Conservation (phyloP, 2,329 filamentous ascomycete species). For the Pseudocercospora fuligena region DNA sequence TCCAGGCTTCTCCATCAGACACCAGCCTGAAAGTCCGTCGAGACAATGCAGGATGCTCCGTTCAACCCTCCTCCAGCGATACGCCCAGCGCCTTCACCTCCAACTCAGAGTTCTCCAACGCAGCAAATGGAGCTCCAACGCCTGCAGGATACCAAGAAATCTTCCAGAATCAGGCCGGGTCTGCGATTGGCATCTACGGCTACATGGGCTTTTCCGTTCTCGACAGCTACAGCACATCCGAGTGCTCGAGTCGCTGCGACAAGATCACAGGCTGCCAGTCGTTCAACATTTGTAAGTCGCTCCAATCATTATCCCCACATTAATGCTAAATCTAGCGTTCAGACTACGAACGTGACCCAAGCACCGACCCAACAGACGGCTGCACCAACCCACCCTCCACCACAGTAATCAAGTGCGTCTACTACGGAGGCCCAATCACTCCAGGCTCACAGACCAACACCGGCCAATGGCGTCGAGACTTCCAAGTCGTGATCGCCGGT, state of each 20-base stretch:
- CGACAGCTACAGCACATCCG: conserved; percentile 33
- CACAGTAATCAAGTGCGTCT: conserved; percentile 46
- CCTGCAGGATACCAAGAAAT: conserved; percentile 14
- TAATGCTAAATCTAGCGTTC: not conserved
- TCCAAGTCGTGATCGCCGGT: conserved; percentile 35
- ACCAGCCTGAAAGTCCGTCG: conserved; percentile 24
- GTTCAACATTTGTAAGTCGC: conserved; percentile 38
- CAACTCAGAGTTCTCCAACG: conserved; percentile 23
- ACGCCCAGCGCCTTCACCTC: conserved; percentile 22
- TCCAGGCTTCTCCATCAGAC: conserved; percentile 29
- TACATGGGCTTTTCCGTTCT: conserved; percentile 36
- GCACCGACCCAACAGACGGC: conserved; percentile 34
- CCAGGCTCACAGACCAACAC: conserved; percentile 34
- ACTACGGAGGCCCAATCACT: conserved; percentile 43
- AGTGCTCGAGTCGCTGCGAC: conserved; percentile 41
- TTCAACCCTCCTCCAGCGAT: conserved; percentile 19
- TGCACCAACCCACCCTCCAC: conserved; percentile 43
- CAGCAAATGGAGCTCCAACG: conserved; percentile 15
- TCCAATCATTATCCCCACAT: not conserved
- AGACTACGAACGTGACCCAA: conserved; percentile 39
- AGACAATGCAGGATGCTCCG: conserved; percentile 14
- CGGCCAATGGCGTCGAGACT: conserved; percentile 32
- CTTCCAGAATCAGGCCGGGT: conserved; percentile 17
- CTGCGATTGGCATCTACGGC: conserved; percentile 27
- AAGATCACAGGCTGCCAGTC: conserved; percentile 36